Evolutionary conservation across 2,329 filamentous ascomycete species (phyloP).

Genomic region (Sclerotinia glacialis): DNA sequence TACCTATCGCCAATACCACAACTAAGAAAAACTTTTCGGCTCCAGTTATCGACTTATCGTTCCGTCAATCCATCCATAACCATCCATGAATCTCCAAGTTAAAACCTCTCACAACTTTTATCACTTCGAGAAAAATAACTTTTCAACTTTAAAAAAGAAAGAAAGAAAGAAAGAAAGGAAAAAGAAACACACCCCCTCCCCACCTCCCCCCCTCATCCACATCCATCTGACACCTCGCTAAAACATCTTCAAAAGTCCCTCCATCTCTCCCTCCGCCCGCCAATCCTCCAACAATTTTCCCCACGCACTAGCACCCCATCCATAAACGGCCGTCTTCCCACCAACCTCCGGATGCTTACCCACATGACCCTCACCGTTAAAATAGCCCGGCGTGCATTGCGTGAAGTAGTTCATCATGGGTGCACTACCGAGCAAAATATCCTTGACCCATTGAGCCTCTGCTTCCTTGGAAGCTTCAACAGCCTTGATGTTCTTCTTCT

Average conservation of each 20-base stretch:
- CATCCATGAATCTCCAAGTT: too few species aligned
- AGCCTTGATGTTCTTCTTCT: slow-evolving; percentile 2
- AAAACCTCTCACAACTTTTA: too few species aligned
- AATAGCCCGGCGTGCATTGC: slow-evolving; percentile 18
- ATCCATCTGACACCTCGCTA: background rate
- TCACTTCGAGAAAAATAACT: too few species aligned
- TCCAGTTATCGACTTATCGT: too few species aligned
- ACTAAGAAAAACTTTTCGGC: too few species aligned
- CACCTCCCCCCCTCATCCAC: background rate
- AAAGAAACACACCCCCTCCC: too few species aligned
- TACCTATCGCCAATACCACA: too few species aligned
- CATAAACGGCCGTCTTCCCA: slow-evolving; percentile 2
- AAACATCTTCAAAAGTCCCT: slow-evolving; percentile 10
- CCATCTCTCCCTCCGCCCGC: slow-evolving; percentile 10
- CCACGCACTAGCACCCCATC: slow-evolving; percentile 18
- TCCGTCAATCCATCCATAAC: too few species aligned
- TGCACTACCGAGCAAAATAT: slow-evolving; percentile 1
- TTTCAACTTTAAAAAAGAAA: background rate
- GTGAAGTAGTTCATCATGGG: slow-evolving; percentile 8
- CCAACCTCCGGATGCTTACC: slow-evolving; percentile 1
- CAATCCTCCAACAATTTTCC: slow-evolving; percentile 17
- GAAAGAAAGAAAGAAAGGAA: background rate
- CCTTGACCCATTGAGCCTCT: slow-evolving; percentile 8
- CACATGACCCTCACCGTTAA: slow-evolving; percentile 15
- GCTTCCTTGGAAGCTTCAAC: slow-evolving; percentile 8